These are phyloP conservation scores for Beauveria bassiana DNA, from an alignment of 2,329 filamentous ascomycete genomes.

Conservation along the genomic window DNA sequence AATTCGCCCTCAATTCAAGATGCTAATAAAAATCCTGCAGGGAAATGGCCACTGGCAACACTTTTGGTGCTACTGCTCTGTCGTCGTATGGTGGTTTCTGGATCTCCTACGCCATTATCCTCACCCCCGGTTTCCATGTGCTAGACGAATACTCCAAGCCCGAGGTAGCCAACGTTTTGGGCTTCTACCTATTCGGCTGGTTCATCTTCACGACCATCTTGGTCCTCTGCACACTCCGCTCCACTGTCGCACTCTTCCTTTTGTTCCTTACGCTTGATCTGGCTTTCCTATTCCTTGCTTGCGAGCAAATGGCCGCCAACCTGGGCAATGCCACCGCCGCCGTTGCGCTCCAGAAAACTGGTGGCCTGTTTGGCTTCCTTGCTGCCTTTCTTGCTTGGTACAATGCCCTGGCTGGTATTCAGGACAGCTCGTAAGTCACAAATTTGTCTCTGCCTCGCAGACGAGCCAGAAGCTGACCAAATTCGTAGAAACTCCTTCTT, in stretches of 20 bases:
- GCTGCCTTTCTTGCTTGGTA: constrained; percentile 83
- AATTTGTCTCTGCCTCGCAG: neutral
- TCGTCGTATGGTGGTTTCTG: constrained; percentile 82
- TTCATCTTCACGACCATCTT: constrained; percentile 78
- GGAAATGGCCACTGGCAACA: constrained; percentile 85
- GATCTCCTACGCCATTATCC: constrained; percentile 65
- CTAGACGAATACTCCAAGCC: constrained; percentile 33
- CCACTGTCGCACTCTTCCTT: constrained; percentile 68
- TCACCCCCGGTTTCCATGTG: constrained; percentile 61
- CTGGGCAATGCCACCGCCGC: constrained; percentile 39
- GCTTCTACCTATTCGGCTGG: constrained; percentile 71
- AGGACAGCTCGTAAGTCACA: constrained; percentile 54
- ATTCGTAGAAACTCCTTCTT: constrained; percentile 73
- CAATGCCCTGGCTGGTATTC: constrained; percentile 75
- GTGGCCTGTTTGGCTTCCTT: constrained; percentile 72
- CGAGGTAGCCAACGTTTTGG: constrained; percentile 50
- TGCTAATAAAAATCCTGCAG: constrained; percentile 31
- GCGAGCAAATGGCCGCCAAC: constrained; percentile 50
- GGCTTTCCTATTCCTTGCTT: constrained; percentile 65
- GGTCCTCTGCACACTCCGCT: constrained; percentile 66
- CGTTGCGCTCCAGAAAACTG: constrained; percentile 54
- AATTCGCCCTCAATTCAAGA: neutral
- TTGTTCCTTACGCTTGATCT: constrained; percentile 73
- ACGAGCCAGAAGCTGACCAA: constrained; percentile 24
- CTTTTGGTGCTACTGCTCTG: constrained; percentile 73